These are phyloP conservation scores for Penicillium fuscoglaucum DNA, from an alignment of 2,329 filamentous ascomycete species.

Conservation along the genomic window DNA sequence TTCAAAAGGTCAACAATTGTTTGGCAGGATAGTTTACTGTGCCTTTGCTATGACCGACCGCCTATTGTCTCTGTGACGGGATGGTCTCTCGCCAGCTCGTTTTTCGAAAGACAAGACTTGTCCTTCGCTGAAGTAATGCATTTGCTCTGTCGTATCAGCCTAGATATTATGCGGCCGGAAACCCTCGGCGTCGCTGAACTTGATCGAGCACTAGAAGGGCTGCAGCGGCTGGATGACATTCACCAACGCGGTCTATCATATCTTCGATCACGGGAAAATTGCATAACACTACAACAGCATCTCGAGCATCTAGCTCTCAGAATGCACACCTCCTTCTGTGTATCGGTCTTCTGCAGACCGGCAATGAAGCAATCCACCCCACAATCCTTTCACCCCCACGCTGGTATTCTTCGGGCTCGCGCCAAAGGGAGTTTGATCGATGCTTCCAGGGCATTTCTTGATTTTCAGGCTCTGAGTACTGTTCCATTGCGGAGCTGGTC, in stretches of 20 bases:
- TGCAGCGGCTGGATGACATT: constrained; percentile 48
- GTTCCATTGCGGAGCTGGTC: constrained; percentile 36
- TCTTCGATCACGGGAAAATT: constrained; percentile 47
- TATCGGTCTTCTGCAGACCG: constrained; percentile 56
- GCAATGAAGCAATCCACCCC: constrained; percentile 46
- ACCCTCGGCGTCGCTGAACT: constrained; percentile 22
- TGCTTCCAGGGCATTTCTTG: constrained; percentile 34
- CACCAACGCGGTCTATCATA: constrained; percentile 52
- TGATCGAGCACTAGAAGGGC: constrained; percentile 31
- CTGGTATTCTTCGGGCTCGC: constrained; percentile 21
- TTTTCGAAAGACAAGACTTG: constrained; percentile 12
- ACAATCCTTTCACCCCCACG: constrained; percentile 5
- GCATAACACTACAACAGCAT: constrained; percentile 45
- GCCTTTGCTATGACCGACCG: constrained; percentile 37
- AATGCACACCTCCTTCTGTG: constrained; percentile 52
- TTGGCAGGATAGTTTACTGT: constrained; percentile 40
- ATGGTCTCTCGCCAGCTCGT: constrained; percentile 20
- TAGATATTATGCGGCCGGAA: constrained; percentile 48
- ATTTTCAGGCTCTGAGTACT: constrained; percentile 34
- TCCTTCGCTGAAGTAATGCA: constrained; percentile 31
- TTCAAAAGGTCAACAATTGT: constrained; percentile 32
- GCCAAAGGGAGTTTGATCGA: constrained; percentile 30
- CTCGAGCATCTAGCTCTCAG: constrained; percentile 58
- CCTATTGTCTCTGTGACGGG: constrained; percentile 30
- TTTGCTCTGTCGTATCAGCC: constrained; percentile 25